Evolutionary conservation across 768 basidiomycete species (phyloP).

Genomic region (Termitomyces sp.): DNA sequence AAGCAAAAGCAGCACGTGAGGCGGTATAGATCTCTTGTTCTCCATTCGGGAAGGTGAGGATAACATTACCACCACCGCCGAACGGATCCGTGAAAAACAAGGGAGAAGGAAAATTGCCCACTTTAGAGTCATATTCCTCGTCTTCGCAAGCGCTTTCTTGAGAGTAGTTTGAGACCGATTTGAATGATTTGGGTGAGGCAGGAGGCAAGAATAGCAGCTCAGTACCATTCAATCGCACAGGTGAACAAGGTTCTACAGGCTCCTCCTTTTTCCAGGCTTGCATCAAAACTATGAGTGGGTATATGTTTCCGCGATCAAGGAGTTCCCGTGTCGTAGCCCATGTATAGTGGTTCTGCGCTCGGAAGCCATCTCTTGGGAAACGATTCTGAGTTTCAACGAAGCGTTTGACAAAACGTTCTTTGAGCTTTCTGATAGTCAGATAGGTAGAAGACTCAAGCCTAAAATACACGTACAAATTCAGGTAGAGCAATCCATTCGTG

Average conservation of each 20-base stretch:
- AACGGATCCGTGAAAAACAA: background rate
- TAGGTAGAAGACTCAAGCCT: background rate
- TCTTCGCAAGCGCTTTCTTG: background rate
- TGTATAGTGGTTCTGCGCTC: conserved; percentile 1
- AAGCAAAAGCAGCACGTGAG: background rate
- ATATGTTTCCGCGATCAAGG: conserved; percentile 3
- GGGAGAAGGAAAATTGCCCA: background rate
- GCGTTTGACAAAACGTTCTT: conserved; percentile 9
- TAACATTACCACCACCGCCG: background rate
- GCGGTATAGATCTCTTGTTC: background rate
- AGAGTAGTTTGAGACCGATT: conserved; percentile 6
- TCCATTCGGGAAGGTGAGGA: background rate
- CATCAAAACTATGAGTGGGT: conserved; percentile 8
- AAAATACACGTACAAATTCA: conserved; percentile 4
- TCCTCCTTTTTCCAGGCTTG: conserved; percentile 2
- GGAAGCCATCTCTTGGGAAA: background rate
- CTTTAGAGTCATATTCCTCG: background rate
- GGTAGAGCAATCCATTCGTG: conserved; percentile 3
- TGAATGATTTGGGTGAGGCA: background rate
- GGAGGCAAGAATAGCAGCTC: background rate
- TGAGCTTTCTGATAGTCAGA: conserved; percentile 4
- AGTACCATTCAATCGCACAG: background rate
- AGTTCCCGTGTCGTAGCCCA: background rate
- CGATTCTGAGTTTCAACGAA: conserved; percentile 2
- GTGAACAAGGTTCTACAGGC: background rate